Conservation (phyloP, 306 rosid species). For the Pyrus betulifolia region DNA sequence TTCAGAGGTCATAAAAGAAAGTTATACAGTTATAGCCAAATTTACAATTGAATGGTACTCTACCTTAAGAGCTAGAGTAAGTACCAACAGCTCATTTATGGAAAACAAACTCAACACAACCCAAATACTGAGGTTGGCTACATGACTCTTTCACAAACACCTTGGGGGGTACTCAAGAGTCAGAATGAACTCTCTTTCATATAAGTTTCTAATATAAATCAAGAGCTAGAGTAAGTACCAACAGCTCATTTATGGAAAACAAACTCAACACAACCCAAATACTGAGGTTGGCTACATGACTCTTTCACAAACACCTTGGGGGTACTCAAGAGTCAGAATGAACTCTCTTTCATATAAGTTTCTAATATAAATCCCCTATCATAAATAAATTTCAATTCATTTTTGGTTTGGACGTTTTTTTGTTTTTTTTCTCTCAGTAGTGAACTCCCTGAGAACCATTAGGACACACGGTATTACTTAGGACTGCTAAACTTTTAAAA, state of each 20-base stretch:
- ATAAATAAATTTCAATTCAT: background rate
- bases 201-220: background rate
- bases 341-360: background rate
- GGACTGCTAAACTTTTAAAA: background rate
- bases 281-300: background rate
- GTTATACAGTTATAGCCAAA: conserved; percentile 1
- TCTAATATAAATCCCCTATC: background rate
- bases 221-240: background rate
- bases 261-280: background rate
- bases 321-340: background rate
- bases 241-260: background rate
- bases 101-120: background rate
- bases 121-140: background rate
- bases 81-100: background rate
- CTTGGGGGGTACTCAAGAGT: too few relatives aligned
- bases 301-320: background rate
- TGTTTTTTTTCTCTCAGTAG: background rate
- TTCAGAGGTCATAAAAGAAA: background rate
- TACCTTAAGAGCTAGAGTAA: background rate
- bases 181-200: background rate
- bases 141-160: background rate
- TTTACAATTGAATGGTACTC: background rate
- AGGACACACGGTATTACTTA: background rate
- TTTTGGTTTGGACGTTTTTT: background rate
- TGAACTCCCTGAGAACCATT: background rate